Percentiles rank a stretch among this genome's conserved stretches.
These are phyloP conservation scores for Ceriops zippeliana DNA, from an alignment of 345 rosid species.

Conservation along the genomic window DNA sequence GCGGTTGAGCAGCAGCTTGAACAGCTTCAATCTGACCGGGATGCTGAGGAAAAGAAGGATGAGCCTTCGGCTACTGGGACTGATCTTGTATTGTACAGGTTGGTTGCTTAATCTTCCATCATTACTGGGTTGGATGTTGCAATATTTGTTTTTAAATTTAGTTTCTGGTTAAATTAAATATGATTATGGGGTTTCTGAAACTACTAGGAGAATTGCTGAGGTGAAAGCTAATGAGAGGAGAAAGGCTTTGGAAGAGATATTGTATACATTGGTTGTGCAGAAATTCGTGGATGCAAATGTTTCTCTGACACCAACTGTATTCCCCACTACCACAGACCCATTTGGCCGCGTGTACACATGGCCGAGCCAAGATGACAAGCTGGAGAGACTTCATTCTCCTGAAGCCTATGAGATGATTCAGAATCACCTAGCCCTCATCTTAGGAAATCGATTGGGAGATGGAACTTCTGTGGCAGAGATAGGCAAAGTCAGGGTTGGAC, in stretches of 20 bases:
- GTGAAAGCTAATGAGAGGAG: constrained; percentile 85
- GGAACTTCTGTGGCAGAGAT: constrained; percentile 57
- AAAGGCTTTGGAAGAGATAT: constrained; percentile 74
- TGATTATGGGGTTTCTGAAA: not conserved
- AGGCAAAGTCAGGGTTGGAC: constrained; percentile 88
- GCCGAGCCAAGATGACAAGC: constrained; percentile 66
- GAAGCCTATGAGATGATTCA: constrained; percentile 98
- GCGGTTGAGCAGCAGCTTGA: constrained; percentile 97
- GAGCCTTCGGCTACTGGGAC: constrained; percentile 60
- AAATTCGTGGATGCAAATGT: constrained; percentile 91
- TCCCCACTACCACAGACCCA: constrained; percentile 46
- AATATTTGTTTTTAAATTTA: not conserved
- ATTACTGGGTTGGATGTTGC: not conserved
- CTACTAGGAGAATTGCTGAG: constrained; percentile 86
- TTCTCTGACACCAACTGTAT: constrained; percentile 63
- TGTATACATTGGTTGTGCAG: constrained; percentile 85
- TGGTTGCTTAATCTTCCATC: constrained; percentile 5
- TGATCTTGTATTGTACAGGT: constrained; percentile 82
- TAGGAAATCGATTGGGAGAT: constrained; percentile 66
- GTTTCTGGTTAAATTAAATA: not conserved
- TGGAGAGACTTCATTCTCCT: constrained; percentile 73
- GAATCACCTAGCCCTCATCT: constrained; percentile 76
- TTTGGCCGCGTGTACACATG: constrained; percentile 59
- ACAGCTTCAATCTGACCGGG: constrained; percentile 84
- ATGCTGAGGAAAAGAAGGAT: constrained; percentile 58